Base-by-base conservation (phyloP, 2,329 filamentous ascomycete genomes). In the Penicillium crustosum region DNA sequence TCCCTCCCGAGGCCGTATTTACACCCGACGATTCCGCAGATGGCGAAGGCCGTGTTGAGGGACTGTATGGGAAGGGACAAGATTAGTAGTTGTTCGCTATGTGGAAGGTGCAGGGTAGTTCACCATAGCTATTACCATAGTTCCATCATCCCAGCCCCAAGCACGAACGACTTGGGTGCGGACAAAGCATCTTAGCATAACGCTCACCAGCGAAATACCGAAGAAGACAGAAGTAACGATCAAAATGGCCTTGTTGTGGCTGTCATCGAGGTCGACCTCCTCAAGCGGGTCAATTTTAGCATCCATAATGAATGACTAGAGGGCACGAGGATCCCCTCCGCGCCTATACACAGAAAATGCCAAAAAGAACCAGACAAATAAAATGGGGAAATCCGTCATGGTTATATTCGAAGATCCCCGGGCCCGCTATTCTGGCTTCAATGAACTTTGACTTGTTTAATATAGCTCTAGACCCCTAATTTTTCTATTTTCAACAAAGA, bases 161-260 rank as follows among this genome's bases (percentile, higher is more conserved):
- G 72, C 74, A 49, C 71, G 75, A 15, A 79, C 75, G 17, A 79
- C 55, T 17, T 65, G 67, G 5, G 73, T 53, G 7, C 78, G 76
- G 33, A 78, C 77, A 63, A 77, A 79, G 23, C 75, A 69, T 52
- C 78, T 72, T 17, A 79, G 62, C 9, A 66, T 52, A 8, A 73
- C 73, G 17, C 75, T 70, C 9, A 75, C 44, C n/a, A 74, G 66
- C 0, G 78, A 76, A n/a, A 79, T 59, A 3, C 69, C 68, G 47
- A 78, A 67, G 55, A 79, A 78, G 13, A 73, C 69, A 10, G 71
- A 70, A 6, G 72, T 71, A 7, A 72, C 68, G 27, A 61, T 59
- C 12, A 66, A 21, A 29, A 68, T 68, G 21, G 66, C 65, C 23
- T 59, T 56, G 23, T 61, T 67, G 4, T 54, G 64, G 38, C 61